Base-by-base conservation (phyloP, 371 early-diverging fungal genomes). In the Mucor racemosus region DNA sequence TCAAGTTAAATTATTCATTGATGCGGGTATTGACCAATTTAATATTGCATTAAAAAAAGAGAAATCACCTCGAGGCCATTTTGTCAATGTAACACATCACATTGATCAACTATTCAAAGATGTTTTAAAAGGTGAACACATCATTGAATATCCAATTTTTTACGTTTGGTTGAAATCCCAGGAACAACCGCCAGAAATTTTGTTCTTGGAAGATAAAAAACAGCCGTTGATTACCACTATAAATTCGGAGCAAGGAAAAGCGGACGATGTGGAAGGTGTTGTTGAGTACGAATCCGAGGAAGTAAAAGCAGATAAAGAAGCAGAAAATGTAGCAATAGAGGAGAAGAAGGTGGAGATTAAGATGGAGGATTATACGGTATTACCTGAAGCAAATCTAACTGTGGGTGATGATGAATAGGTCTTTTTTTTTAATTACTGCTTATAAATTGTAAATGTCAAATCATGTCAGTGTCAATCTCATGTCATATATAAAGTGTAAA, bases 91-190 rank as follows among this genome's bases (percentile, higher is more conserved):
- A 31, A 75, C 79, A 17, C 26, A 53, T 9, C 65, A 67, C 4
- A 39, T 83, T 54, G 66, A 79, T 54, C n/a, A 36, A 1, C 13
- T 70, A 2, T 57, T 76, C 33, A 60, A 41, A 11, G 74, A 77
- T 7, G 40, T 73, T 9, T 57, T 83, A 6, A 67, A 68, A 33
- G 76, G 73, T 3, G 79, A 80, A 46, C 35, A 53, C 0, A 70
- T 83, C 17, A 73, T 80, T 38, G 84, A 83, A 69, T 83, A 68
- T 48, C 84, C 84, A 15, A 77, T 71, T 1, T 53, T 80, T 31
- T 71, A 74, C 60, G 62, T 83, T 26, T 83, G 84, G 84, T 26
- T 77, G 3, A 59, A 73, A 40, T 58, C 36, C 3, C 66, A 76
- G n/a, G 62, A 61, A 13, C 71, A 72, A 31, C 69, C 69, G 5